Base-by-base conservation (phyloP, 805 yeast genomes). In the Candida vaughaniae region DNA sequence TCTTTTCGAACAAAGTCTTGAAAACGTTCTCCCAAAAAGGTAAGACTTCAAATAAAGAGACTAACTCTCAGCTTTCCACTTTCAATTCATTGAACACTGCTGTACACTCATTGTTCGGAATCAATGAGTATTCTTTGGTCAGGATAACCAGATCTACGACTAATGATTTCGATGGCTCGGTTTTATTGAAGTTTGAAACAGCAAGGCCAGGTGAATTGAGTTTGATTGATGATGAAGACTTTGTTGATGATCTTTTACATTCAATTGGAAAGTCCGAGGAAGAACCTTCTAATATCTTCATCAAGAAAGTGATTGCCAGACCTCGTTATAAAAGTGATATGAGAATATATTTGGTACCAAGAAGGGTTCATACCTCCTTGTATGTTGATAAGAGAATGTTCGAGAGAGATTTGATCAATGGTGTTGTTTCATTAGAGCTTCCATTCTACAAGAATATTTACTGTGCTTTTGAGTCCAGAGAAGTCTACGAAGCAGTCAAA, bases 251-350 rank as follows among this genome's bases (percentile, higher is more conserved):
- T 29, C 59, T 64, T 62, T 41, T 53, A 11, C 57, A 60, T 31
- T 55, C 66, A 8, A 55, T 71, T 22, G 77, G 77, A 1, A 52
- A 53, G 20, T 44, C 49, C 2, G 69, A 69, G 17, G 75, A 72
- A 32, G 56, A 62, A 22, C 75, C 78, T 2, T 59, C 69, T 18
- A 68, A 77, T 26, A 56, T 71, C 3, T 78, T 75, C 48, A 56
- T 79, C 33, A 79, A 79, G 53, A 76, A 76, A 41, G 63, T 72
- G 16, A 71, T 78, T 22, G 83, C 83, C 10, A 60, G 82, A 46
- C 85, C 85, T 9, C 55, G 85, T 22, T 79, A 79, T 54, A 79
- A 79, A 50, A 64, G 77, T 4, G 76, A 75, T 45, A 79, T 79
- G 85, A 74, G 77, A 50, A 71, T 78, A n/a, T 78, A 73, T 54